Base-by-base conservation (phyloP, 2,329 filamentous ascomycete species). In the Aspergillus sp. region DNA sequence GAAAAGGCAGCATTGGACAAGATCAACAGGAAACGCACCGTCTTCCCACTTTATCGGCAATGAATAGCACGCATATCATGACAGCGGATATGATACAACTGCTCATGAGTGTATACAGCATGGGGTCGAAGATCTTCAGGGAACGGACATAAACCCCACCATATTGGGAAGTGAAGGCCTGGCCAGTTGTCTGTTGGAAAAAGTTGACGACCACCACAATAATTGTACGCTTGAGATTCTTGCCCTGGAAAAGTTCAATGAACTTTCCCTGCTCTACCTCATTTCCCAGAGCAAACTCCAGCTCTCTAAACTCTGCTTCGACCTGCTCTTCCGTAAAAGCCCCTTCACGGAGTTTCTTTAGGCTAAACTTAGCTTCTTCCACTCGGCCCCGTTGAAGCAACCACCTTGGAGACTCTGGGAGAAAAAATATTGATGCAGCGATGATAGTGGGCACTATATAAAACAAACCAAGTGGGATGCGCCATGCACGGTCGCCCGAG, bases 381-480 rank as follows among this genome's bases (percentile, higher is more conserved):
- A 60, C 41, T 11, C 68, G 63, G 20, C 62, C 65, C 32, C 63
- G 55, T 11, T 61, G 60, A 1, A 71, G 57, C 2, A 74, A 66
- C 72, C 72, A 74, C 8, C 61, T 53, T 8, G 61, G 61, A 15
- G 54, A 49, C 64, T 73, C 64, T 15, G 71, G 68, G 6, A 72
- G 64, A 44, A 69, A 72, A 62, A 66, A 69, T 38, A 68, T 63
- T 8, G 56, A 44, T 18, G 44, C 48, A 2, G 66, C 48, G 8
- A 75, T 59, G 20, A 73, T 66, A 12, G 58, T 51, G 4, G 73
- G 71, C 4, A 75, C 62, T 36, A 71, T 57, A 44, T 68, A 74
- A 62, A 74, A 75, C 1, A 74, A 58, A 0, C 72, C 71, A 5
- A 71, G 64, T 0, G 72, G 74, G 26, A 77, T 72, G 5, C 64